phyloP scores from a whole-genome alignment of 768 basidiomycete genomes.

The Leucosporidium yakuticum region DNA sequence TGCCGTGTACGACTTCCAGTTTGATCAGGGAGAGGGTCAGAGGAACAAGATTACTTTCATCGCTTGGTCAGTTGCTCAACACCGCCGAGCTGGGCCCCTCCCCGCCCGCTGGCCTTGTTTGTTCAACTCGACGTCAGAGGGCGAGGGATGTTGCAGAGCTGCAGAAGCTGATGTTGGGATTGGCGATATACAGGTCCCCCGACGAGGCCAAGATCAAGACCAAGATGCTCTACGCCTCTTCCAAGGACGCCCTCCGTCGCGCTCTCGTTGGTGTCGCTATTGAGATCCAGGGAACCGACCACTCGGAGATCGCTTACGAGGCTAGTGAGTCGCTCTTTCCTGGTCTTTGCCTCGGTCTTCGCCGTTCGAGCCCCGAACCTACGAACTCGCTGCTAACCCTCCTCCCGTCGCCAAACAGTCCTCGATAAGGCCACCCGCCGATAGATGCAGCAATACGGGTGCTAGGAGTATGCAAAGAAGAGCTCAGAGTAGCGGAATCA shows the following conservation, averaged over 20 bases:
- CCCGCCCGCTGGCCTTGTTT: background rate
- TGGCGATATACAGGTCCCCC: constrained; percentile 60
- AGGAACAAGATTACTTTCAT: constrained; percentile 80
- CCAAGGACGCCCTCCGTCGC: constrained; percentile 69
- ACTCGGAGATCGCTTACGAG: constrained; percentile 62
- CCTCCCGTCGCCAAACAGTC: constrained; percentile 20
- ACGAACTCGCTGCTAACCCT: background rate
- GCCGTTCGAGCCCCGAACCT: background rate
- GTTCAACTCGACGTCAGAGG: no score
- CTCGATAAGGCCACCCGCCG: constrained; percentile 40
- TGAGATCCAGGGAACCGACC: constrained; percentile 83
- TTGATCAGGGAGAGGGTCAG: constrained; percentile 62
- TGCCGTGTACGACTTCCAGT: constrained; percentile 87
- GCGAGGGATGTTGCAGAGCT: no score
- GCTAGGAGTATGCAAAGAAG: no score
- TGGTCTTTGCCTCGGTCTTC: background rate
- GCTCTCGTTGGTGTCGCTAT: constrained; percentile 66
- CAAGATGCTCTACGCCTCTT: constrained; percentile 91
- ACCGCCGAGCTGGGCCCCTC: background rate
- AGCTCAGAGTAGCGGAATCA: no score
- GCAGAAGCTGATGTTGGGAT: no score
- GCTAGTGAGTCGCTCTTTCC: constrained; percentile 48
- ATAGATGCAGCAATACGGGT: no score
- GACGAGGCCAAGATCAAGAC: constrained; percentile 75
- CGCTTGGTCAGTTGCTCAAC: constrained; percentile 62